These are phyloP conservation scores for Rhodotorula babjevae DNA, from an alignment of 768 basidiomycete species.

Conservation along the genomic window DNA sequence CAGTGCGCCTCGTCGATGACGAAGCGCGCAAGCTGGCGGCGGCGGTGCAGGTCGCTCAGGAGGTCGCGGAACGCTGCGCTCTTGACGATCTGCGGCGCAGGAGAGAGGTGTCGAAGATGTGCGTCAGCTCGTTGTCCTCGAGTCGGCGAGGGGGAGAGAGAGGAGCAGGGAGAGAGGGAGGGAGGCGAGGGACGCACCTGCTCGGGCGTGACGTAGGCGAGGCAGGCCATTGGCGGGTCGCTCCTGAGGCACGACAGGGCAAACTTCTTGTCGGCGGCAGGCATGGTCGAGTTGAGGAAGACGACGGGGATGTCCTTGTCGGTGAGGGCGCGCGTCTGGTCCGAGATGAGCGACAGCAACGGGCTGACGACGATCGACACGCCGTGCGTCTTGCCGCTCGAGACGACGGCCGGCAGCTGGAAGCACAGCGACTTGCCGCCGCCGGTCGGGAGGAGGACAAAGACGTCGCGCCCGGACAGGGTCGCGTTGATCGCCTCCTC, in stretches of 20 bases:
- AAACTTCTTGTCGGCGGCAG: conserved; percentile 44
- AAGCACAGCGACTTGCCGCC: conserved; percentile 52
- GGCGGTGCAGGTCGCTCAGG: conserved; percentile 58
- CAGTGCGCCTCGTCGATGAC: conserved; percentile 97
- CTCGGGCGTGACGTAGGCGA: conserved; percentile 90
- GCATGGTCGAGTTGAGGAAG: conserved; percentile 58
- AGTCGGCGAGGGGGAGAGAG: too few relatives aligned
- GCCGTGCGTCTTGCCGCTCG: conserved; percentile 64
- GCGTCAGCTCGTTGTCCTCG: neutral
- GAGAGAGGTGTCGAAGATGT: too few relatives aligned
- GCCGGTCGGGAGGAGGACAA: conserved; percentile 87
- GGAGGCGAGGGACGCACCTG: conserved; percentile 52
- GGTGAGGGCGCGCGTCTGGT: conserved; percentile 70
- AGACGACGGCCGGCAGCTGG: conserved; percentile 76
- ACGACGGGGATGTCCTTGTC: conserved; percentile 65
- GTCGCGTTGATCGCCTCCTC: conserved; percentile 77
- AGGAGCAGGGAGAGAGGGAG: too few relatives aligned
- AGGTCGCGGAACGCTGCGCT: conserved; percentile 58
- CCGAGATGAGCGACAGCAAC: conserved; percentile 77
- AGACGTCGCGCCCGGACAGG: conserved; percentile 74
- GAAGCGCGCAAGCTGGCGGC: conserved; percentile 69
- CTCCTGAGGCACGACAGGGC: conserved; percentile 42
- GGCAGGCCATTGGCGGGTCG: conserved; percentile 52
- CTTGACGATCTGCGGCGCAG: conserved; percentile 51
- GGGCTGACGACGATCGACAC: conserved; percentile 88